phyloP scores from a whole-genome alignment of 2,329 filamentous ascomycete species.

The Ceratocystis cacaofunesta region DNA sequence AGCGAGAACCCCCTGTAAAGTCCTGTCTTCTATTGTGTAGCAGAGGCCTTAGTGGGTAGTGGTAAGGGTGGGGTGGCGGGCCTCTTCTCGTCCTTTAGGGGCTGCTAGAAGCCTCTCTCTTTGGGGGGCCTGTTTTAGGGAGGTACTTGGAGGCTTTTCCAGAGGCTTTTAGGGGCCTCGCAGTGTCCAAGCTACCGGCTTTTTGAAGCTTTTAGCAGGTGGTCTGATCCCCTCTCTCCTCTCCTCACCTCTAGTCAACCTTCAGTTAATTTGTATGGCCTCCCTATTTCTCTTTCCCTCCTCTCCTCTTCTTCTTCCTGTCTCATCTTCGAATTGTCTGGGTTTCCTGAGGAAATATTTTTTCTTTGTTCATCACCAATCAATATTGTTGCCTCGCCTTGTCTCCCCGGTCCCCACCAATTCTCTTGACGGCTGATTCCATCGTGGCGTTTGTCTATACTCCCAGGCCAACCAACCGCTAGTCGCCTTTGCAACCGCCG shows the following conservation, averaged over 20 bases:
- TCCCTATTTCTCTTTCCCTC: background rate
- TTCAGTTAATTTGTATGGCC: background rate
- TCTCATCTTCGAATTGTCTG: background rate
- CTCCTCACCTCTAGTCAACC: background rate
- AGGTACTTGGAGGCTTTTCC: background rate
- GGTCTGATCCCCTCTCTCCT: constrained; percentile 3
- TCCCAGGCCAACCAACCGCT: background rate
- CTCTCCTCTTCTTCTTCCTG: background rate
- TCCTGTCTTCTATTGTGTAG: too few relatives aligned
- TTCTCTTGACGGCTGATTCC: background rate
- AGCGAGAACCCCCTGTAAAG: too few relatives aligned
- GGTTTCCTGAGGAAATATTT: too few relatives aligned
- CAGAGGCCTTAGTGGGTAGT: too few relatives aligned
- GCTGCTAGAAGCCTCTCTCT: too few relatives aligned
- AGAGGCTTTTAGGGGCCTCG: background rate
- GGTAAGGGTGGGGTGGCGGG: too few relatives aligned
- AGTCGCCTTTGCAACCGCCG: background rate
- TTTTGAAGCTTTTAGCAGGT: background rate
- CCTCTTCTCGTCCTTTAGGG: too few relatives aligned
- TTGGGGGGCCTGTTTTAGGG: background rate
- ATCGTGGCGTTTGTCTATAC: background rate
- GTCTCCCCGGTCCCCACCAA: too few relatives aligned
- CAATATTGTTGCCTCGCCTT: too few relatives aligned
- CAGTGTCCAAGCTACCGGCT: background rate
- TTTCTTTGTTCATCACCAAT: too few relatives aligned